Base-by-base conservation (phyloP, 345 rosid species). In the Lagerstroemia speciosa region DNA sequence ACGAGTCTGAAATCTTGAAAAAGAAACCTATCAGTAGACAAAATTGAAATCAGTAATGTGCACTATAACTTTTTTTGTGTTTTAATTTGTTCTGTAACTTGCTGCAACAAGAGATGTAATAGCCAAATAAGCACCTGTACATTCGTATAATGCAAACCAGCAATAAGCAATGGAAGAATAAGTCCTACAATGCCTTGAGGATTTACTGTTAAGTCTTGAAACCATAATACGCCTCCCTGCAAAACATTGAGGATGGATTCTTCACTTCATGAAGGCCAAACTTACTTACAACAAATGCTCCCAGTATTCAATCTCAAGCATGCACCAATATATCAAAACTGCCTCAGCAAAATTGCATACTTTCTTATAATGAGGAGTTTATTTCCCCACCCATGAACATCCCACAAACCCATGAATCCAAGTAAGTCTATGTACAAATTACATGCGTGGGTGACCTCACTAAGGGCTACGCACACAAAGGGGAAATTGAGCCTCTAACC, bases 191-290 rank as follows among this genome's bases (percentile, higher is more conserved):
- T 78, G 70, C 93, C 90, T 46, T 82, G 84, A 53, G 97, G 86
- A 57, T 69, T 73, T 78, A 89, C 95, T 65, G 96, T 86, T 87
- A 93, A 84, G 84, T 93, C 81, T 73, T 86, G 87, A 78, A 93
- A 93, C 97, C 99, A 93, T 40, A 91, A 82, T 71, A 88, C 72
- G 69, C 99, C 99, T 38, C 99, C 99, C 98, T 93, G 88, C 76
- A 87, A 70, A 72, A 20, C 70, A 61, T 65, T 61, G 52, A 69
- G 27, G n/a, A 55, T 58, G 38, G 63, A 24, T 40, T 40, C 63
- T 63, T 64, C 67, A 36, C 26, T 32, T 19, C 19, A 30, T 7
- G 46, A 41, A 41, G 17, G 24, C 16, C 3, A 16, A 48, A 48
- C 53, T 41, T 41, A 48, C 22, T 17, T 16, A 1, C 17, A 2